Conservation (phyloP, 345 rosid genomes). For the Acer negundo region DNA sequence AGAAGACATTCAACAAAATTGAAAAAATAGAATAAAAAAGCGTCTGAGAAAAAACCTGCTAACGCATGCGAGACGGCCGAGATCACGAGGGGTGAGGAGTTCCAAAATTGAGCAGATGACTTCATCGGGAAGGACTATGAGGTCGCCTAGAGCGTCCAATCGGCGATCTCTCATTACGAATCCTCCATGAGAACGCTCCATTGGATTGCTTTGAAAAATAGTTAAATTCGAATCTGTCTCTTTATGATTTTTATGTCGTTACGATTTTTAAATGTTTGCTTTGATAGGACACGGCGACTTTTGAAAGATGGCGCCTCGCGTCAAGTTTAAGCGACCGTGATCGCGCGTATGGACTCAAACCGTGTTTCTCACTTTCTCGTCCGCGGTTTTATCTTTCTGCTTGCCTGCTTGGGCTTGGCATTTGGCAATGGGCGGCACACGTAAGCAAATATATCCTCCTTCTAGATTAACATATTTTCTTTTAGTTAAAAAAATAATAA, state of each 20-base stretch:
- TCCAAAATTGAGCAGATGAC: conserved; percentile 63
- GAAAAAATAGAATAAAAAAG: neutral
- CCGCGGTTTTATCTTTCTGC: neutral
- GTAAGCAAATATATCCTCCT: too few relatives aligned
- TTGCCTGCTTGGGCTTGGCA: neutral
- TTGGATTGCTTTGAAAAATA: conserved; percentile 9
- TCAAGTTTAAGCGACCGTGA: neutral
- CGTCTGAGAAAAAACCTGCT: conserved; percentile 64
- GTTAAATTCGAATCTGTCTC: neutral
- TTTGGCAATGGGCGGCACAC: neutral
- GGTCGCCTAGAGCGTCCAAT: conserved; percentile 66
- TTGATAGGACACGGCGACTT: conserved; percentile 4
- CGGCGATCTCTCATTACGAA: conserved; percentile 56
- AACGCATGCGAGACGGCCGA: conserved; percentile 78
- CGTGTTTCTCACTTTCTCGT: too few relatives aligned
- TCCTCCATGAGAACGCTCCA: conserved; percentile 37
- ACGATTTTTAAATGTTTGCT: conserved; percentile 13
- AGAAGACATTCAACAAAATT: neutral
- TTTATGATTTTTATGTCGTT: neutral
- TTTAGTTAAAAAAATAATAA: too few relatives aligned
- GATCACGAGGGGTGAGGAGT: conserved; percentile 64
- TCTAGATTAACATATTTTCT: too few relatives aligned
- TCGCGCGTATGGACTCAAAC: neutral
- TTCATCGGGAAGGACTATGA: conserved; percentile 73
- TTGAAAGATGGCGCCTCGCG: conserved; percentile 14